Conservation (phyloP, 768 basidiomycete genomes). For the Infundibulicybe gibba region DNA sequence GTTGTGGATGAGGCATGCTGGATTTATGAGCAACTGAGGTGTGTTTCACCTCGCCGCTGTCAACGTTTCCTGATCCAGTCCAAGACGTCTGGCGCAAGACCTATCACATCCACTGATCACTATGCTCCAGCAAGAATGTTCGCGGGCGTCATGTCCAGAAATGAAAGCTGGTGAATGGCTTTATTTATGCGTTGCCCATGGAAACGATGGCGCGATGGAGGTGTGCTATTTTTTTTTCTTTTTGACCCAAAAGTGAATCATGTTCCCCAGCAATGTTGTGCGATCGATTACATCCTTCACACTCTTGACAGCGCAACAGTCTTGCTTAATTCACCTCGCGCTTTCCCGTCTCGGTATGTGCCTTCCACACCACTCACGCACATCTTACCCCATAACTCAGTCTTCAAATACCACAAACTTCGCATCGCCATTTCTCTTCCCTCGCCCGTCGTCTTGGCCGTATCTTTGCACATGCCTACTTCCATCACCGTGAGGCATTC, state of each 20-base stretch:
- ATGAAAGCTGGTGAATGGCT: constrained; percentile 99
- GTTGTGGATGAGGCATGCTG: constrained; percentile 81
- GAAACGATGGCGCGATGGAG: constrained; percentile 84
- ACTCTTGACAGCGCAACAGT: constrained; percentile 93
- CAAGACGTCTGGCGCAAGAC: constrained; percentile 86
- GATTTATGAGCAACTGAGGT: constrained; percentile 67
- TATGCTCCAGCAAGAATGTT: constrained; percentile 84
- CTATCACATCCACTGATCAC: constrained; percentile 83
- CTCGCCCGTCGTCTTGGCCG: constrained; percentile 89
- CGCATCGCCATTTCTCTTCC: constrained; percentile 85
- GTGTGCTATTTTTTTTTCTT: constrained; percentile 32
- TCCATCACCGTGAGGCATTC: constrained; percentile 89
- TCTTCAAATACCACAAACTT: constrained; percentile 75
- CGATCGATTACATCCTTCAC: constrained; percentile 93
- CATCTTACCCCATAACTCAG: constrained; percentile 31
- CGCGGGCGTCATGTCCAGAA: constrained; percentile 81
- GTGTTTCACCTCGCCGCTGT: constrained; percentile 4
- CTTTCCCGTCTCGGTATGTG: constrained; percentile 85
- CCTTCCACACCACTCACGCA: not conserved
- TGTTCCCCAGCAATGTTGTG: constrained; percentile 77
- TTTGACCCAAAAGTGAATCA: not conserved
- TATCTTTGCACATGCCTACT: constrained; percentile 96
- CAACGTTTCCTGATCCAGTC: not conserved
- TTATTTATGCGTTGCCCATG: constrained; percentile 94
- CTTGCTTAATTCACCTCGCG: constrained; percentile 83